Evolutionary conservation across 306 rosid genomes (phyloP).

Genomic region (Gynostemma pentaphyllum): DNA sequence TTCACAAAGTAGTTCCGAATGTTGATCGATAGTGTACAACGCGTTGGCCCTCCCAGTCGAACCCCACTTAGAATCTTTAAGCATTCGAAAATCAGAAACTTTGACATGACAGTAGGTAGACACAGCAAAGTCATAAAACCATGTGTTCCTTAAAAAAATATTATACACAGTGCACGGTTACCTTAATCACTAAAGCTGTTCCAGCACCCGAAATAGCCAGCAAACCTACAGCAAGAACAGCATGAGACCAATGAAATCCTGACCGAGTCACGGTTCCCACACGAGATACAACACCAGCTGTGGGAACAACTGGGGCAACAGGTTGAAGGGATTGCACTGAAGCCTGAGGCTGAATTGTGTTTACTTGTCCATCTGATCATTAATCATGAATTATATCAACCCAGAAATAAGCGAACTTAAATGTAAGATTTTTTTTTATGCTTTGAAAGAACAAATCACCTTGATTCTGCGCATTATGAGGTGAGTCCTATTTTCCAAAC

Average conservation of each 20-base stretch:
- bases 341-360: constrained; percentile 38
- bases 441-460: constrained; percentile 24
- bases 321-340: constrained; percentile 45
- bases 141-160: background rate
- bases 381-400: constrained; percentile 8
- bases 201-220: constrained; percentile 82
- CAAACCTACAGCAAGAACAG: constrained; percentile 57
- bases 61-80: background rate
- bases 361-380: constrained; percentile 45
- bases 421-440: background rate
- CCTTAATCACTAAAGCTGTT: constrained; percentile 71
- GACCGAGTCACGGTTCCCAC: constrained; percentile 29
- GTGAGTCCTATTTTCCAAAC: constrained; percentile 44
- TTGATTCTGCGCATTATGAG: constrained; percentile 64
- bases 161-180: constrained; percentile 17
- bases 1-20: constrained; percentile 15
- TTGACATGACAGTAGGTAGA: background rate
- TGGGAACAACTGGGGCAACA: constrained; percentile 22
- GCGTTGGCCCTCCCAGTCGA: background rate
- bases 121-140: background rate
- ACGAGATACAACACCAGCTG: constrained; percentile 26
- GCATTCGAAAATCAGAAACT: constrained; percentile 8
- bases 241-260: constrained; percentile 83
- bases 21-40: background rate
- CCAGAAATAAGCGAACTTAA: background rate